phyloP scores from a whole-genome alignment of 495 filamentous ascomycete genomes.

The Neurospora sp. region DNA sequence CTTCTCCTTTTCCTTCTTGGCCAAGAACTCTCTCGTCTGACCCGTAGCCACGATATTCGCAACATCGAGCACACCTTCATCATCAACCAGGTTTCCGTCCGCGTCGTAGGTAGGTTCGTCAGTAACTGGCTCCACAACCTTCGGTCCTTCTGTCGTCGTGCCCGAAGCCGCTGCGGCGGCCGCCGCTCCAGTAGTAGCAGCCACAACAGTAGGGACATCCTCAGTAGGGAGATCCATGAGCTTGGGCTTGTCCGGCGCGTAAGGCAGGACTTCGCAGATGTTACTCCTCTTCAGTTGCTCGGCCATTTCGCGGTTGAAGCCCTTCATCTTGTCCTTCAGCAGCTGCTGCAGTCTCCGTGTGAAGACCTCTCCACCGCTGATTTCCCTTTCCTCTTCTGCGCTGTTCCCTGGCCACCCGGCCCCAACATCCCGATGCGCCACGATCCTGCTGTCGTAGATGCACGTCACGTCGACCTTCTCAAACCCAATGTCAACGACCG shows the following conservation, averaged over 20 bases:
- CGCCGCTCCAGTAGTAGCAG: slow-evolving; percentile 21
- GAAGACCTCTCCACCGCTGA: slow-evolving; percentile 83
- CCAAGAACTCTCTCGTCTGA: slow-evolving; percentile 84
- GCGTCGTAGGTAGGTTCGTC: slow-evolving; percentile 44
- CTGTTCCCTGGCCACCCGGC: slow-evolving; percentile 16
- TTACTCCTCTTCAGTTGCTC: slow-evolving; percentile 86
- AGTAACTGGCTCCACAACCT: slow-evolving; percentile 21
- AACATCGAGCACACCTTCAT: slow-evolving; percentile 86
- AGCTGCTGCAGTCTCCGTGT: slow-evolving; percentile 64
- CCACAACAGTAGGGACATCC: slow-evolving; percentile 45
- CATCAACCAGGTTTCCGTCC: slow-evolving; percentile 40
- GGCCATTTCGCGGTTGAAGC: slow-evolving; percentile 78
- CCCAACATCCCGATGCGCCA: slow-evolving; percentile 29
- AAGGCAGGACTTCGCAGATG: slow-evolving; percentile 79
- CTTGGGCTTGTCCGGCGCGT: slow-evolving; percentile 46
- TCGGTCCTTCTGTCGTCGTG: slow-evolving; percentile 19
- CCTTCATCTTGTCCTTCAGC: slow-evolving; percentile 45
- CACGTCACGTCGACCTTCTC: slow-evolving; percentile 88
- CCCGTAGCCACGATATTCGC: slow-evolving; percentile 87
- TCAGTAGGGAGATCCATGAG: slow-evolving; percentile 48
- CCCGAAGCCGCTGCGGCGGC: slow-evolving; percentile 9
- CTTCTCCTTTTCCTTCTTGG: slow-evolving; percentile 86
- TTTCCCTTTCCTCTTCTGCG: slow-evolving; percentile 46
- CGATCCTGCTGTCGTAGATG: slow-evolving; percentile 64
- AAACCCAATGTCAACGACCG: slow-evolving; percentile 80